Conservation (phyloP, 495 filamentous ascomycete species). For the Friedmanniomyces endolithicus region DNA sequence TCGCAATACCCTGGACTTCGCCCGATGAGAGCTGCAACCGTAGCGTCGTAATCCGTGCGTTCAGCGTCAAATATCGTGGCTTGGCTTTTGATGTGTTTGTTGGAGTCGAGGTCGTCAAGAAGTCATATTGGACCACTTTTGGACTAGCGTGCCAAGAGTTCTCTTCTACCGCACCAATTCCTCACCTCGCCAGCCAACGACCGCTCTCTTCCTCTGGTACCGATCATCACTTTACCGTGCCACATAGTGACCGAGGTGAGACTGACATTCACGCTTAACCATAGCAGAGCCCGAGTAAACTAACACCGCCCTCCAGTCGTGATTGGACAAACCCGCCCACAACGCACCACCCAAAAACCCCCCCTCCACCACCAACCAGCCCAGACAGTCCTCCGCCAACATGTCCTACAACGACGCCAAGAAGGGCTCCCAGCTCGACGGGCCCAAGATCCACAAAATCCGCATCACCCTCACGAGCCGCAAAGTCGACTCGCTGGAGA, state of each 20-base stretch:
- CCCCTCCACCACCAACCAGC: conserved; percentile 8
- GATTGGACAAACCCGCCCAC: conserved; percentile 35
- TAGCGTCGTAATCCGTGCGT: too few species aligned
- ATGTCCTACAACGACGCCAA: conserved; percentile 74
- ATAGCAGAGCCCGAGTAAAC: background rate
- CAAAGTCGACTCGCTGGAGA: conserved; percentile 91
- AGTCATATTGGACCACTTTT: background rate
- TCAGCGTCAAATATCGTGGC: too few species aligned
- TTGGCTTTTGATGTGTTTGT: background rate
- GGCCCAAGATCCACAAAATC: conserved; percentile 93
- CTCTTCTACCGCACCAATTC: conserved; percentile 2
- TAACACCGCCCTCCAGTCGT: conserved; percentile 35
- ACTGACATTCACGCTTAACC: background rate
- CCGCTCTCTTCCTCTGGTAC: conserved; percentile 4
- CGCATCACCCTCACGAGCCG: conserved; percentile 91
- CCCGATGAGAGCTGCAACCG: too few species aligned
- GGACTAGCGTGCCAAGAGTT: conserved; percentile 10
- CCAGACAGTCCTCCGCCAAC: conserved; percentile 10
- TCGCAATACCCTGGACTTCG: too few species aligned
- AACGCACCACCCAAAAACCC: too few species aligned
- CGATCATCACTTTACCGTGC: conserved; percentile 35
- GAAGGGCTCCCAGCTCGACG: conserved; percentile 76
- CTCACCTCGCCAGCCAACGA: background rate
- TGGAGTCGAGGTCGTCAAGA: background rate
- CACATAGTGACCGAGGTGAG: conserved; percentile 33